Conservation (phyloP, 2,329 filamentous ascomycete species). For the Colletotrichum lindemuthianum region DNA sequence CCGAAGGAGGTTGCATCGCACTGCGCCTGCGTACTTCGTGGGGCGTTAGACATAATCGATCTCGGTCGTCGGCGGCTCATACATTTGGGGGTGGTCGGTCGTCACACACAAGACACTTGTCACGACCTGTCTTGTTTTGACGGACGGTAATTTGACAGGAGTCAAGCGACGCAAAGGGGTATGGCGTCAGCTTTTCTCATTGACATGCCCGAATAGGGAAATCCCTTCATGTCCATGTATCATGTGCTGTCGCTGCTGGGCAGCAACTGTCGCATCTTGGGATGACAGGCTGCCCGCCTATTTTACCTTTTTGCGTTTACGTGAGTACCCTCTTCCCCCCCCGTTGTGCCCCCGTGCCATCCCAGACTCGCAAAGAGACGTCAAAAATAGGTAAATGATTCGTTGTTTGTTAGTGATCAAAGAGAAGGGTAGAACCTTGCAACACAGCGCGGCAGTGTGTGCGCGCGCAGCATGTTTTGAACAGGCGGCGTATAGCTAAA, state of each 20-base stretch:
- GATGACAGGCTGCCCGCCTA: constrained; percentile 26
- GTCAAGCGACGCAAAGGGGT: constrained; percentile 10
- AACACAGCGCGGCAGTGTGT: background rate
- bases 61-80: constrained; percentile 7
- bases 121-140: constrained; percentile 23
- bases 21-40: too few species aligned
- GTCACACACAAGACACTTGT: constrained; percentile 22
- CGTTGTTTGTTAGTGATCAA: background rate
- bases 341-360: background rate
- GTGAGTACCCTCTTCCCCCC: too few species aligned
- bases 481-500: constrained; percentile 3
- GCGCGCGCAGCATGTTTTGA: constrained; percentile 4
- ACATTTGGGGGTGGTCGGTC: constrained; percentile 3
- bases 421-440: constrained; percentile 14
- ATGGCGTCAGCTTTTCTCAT: constrained; percentile 28
- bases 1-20: too few species aligned
- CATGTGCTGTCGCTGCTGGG: constrained; percentile 25
- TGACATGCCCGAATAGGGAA: constrained; percentile 22
- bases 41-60: background rate
- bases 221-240: constrained; percentile 20
- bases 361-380: constrained; percentile 20
- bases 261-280: constrained; percentile 21
- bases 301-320: too few species aligned
- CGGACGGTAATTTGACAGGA: constrained; percentile 18
- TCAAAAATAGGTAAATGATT: constrained; percentile 17